Conservation (phyloP, 208 protist genomes). For the Ichthyophonus hoferi region DNA sequence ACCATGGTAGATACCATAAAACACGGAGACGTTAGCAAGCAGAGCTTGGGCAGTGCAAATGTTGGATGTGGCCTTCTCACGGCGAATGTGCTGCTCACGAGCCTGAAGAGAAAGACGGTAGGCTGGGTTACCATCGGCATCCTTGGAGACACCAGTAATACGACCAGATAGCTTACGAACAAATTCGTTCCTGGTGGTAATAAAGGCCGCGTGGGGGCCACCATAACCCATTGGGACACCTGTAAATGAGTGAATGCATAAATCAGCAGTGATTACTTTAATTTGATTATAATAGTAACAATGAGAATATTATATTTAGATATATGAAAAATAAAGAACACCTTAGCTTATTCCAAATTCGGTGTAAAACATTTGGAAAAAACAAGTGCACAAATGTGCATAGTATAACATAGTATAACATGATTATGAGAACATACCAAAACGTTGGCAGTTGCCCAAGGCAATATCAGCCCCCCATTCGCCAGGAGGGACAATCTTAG, state of each 20-base stretch:
- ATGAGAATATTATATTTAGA: too few relatives aligned
- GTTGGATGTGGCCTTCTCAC: conserved; percentile 87
- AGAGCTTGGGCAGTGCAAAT: conserved; percentile 96
- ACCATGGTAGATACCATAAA: conserved; percentile 95
- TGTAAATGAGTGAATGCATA: too few relatives aligned
- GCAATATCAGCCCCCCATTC: conserved; percentile 57
- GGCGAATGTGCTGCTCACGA: conserved; percentile 95
- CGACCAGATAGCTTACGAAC: conserved; percentile 83
- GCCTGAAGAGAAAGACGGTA: conserved; percentile 93
- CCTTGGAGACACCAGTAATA: conserved; percentile 89
- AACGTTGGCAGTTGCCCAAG: conserved; percentile 74
- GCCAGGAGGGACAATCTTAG: conserved; percentile 79
- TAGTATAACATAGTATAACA: too few relatives aligned
- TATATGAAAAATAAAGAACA: too few relatives aligned
- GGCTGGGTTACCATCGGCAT: conserved; percentile 75
- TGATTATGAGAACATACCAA: too few relatives aligned
- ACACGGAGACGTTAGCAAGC: conserved; percentile 88
- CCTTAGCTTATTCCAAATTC: too few relatives aligned
- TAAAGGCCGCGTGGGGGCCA: conserved; percentile 94
- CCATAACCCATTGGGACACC: conserved; percentile 82
- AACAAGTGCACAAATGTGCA: too few relatives aligned
- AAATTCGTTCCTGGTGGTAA: conserved; percentile 64
- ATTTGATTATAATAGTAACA: too few relatives aligned
- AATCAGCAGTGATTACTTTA: too few relatives aligned
- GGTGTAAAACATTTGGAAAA: too few relatives aligned